Conservation (phyloP, 768 basidiomycete species). For the Boletus bicolor region DNA sequence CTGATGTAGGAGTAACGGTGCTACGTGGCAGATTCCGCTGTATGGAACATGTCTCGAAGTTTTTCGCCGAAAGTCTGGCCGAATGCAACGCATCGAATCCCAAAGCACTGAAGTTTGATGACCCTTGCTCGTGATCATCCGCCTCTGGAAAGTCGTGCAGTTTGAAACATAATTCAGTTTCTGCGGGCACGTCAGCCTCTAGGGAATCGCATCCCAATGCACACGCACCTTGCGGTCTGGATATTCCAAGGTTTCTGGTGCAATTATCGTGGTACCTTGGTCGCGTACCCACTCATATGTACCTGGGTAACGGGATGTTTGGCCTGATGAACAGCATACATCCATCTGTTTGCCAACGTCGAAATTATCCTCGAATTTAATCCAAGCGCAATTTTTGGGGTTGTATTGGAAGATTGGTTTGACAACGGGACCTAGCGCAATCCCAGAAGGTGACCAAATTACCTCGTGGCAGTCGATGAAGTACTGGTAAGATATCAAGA, state of each 20-base stretch:
- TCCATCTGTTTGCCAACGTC: constrained; percentile 17
- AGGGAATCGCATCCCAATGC: not conserved
- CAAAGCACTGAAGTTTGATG: constrained; percentile 28
- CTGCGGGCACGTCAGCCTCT: constrained; percentile 9
- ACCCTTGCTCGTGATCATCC: constrained; percentile 27
- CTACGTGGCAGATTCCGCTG: not conserved
- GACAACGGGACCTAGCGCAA: constrained; percentile 25
- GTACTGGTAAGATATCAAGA: constrained; percentile 4
- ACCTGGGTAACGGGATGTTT: constrained; percentile 19
- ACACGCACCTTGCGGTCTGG: constrained; percentile 10
- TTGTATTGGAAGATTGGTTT: constrained; percentile 27
- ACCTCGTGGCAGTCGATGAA: constrained; percentile 16
- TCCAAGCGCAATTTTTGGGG: constrained; percentile 22
- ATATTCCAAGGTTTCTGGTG: constrained; percentile 7
- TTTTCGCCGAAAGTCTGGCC: constrained; percentile 14
- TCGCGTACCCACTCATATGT: constrained; percentile 25
- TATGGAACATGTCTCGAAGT: constrained; percentile 4
- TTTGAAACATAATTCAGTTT: constrained; percentile 17
- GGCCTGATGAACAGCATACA: constrained; percentile 10
- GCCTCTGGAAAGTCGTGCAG: constrained; percentile 22
- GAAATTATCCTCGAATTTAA: constrained; percentile 8
- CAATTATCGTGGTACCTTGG: constrained; percentile 11
- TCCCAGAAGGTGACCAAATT: constrained; percentile 23
- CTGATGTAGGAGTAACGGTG: not conserved
- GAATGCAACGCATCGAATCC: constrained; percentile 21